Percentiles rank a stretch among this genome's conserved stretches.
phyloP scores from a whole-genome alignment of 345 rosid species.

The Populus euphratica region DNA sequence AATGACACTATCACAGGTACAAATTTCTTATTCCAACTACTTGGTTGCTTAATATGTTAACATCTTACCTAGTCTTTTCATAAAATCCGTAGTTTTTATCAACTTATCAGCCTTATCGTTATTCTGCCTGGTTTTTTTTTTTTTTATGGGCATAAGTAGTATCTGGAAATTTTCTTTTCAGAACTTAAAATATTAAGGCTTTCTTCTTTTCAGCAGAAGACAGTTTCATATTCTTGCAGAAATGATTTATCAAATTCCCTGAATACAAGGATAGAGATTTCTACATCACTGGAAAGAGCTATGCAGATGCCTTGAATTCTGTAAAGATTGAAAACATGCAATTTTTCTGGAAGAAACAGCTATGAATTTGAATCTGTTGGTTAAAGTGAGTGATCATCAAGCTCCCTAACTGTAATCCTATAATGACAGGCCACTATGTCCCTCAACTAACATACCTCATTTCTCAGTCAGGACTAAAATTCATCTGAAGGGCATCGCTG shows the following conservation, averaged over 20 bases:
- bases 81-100: neutral
- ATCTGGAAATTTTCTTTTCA: neutral
- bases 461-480: conserved; percentile 12
- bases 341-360: neutral
- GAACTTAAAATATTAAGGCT: neutral
- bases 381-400: neutral
- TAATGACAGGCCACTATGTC: conserved; percentile 19
- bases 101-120: neutral
- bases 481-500: conserved; percentile 28
- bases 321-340: neutral
- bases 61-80: neutral
- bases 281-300: conserved; percentile 18
- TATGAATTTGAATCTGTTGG: neutral
- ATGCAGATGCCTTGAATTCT: neutral
- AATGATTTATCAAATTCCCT: conserved; percentile 18
- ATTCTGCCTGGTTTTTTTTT: neutral
- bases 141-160: neutral
- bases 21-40: neutral
- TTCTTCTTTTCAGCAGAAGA: conserved; percentile 17
- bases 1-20: conserved; percentile 5
- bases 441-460: conserved; percentile 26
- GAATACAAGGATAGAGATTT: conserved; percentile 18
- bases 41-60: neutral
- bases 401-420: neutral
- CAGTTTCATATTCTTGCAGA: conserved; percentile 12